A percentile compares a stretch with the other conserved stretches of the same genome.
phyloP scores from a whole-genome alignment of 306 rosid genomes.

The Acacia acuminata region DNA sequence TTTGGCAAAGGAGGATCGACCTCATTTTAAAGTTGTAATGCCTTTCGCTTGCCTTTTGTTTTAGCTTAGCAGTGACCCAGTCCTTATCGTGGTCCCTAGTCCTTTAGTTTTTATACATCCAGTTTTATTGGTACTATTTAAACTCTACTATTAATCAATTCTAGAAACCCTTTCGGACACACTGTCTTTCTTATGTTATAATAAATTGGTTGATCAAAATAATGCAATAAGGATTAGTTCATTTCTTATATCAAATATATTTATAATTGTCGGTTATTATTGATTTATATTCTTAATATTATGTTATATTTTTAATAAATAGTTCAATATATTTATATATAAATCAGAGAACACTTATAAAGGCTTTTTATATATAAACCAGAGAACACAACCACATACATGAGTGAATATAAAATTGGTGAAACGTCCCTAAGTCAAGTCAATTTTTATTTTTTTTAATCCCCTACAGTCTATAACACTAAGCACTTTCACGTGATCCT shows the following conservation, averaged over 20 bases:
- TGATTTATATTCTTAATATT: no score
- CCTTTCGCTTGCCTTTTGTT: conserved; percentile 9
- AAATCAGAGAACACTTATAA: no score
- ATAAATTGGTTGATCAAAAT: not conserved
- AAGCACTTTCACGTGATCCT: no score
- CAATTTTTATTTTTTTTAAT: no score
- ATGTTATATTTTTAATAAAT: no score
- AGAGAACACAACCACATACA: no score
- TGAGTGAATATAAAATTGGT: no score
- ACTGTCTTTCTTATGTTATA: not conserved
- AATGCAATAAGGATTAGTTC: not conserved
- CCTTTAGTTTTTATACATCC: not conserved
- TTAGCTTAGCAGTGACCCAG: not conserved
- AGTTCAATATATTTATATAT: no score
- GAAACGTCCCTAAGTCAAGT: no score
- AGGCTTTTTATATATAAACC: no score
- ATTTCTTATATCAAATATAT: not conserved
- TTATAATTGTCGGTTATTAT: no score
- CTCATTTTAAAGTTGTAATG: not conserved
- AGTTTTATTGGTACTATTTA: not conserved
- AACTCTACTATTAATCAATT: conserved; percentile 1
- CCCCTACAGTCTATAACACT: no score
- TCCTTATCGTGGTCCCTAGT: not conserved
- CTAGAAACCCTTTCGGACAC: conserved; percentile 14
- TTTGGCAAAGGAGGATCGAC: conserved; percentile 10